Conservation (phyloP, 345 rosid species). For the Ailanthus altissimus region DNA sequence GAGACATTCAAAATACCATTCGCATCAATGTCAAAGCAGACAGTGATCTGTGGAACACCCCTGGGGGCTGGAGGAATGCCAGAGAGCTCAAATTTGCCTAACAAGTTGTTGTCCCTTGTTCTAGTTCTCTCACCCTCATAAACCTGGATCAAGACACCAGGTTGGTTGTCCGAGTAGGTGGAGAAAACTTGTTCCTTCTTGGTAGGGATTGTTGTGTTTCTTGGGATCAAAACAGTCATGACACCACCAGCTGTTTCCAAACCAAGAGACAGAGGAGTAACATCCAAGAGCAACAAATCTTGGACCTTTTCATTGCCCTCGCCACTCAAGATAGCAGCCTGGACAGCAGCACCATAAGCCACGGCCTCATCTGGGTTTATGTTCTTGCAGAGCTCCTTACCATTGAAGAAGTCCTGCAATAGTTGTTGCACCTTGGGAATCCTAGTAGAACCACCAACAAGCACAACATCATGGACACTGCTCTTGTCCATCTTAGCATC, state of each 20-base stretch:
- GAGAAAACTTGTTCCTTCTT: conserved; percentile 80
- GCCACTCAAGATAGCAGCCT: conserved; percentile 76
- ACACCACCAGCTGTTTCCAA: conserved; percentile 78
- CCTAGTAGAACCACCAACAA: conserved; percentile 70
- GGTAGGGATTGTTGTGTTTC: conserved; percentile 78
- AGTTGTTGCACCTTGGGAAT: conserved; percentile 74
- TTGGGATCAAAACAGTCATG: conserved; percentile 66
- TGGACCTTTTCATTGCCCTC: conserved; percentile 83
- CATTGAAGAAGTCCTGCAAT: conserved; percentile 66
- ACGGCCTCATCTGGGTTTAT: conserved; percentile 84
- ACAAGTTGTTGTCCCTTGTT: conserved; percentile 69
- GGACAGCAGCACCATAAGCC: conserved; percentile 84
- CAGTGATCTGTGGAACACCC: conserved; percentile 78
- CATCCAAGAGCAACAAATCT: conserved; percentile 65
- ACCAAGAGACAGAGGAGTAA: conserved; percentile 67
- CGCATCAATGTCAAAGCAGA: conserved; percentile 79
- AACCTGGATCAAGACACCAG: conserved; percentile 72
- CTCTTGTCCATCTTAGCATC: conserved; percentile 80
- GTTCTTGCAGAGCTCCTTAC: conserved; percentile 76
- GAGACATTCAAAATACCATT: conserved; percentile 76
- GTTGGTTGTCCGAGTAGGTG: conserved; percentile 72
- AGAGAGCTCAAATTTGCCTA: conserved; percentile 74
- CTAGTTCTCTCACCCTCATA: conserved; percentile 78
- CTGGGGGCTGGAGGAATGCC: conserved; percentile 85
- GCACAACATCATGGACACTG: conserved; percentile 59